Base-by-base conservation (phyloP, 768 basidiomycete species). In the Lactarius psammicola region DNA sequence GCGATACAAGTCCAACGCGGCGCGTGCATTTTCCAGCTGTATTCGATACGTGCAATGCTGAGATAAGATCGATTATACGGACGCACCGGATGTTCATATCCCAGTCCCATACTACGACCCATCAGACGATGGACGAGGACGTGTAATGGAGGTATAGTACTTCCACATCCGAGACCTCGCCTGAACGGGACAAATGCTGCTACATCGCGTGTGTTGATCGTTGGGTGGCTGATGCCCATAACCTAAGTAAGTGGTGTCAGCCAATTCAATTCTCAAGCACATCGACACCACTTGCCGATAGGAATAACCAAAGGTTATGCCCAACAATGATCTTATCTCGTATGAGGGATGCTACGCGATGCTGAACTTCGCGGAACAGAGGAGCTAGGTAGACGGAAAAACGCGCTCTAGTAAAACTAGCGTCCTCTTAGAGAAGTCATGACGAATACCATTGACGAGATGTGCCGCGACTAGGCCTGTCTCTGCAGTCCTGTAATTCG, bases 161-260 rank as follows among this genome's bases (percentile, higher is more conserved):
- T 58, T 54, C 69, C 71, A n/a, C 72, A 69, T 59, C 74, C 63
- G 72, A 78, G 75, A 44, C 75, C 78, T 66, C 78, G 79, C 18
- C 81, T 78, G 55, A 85, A 76, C 11, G 85, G 83, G 46, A 80
- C 74, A 73, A 81, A 86, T 28, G 83, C 73, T 4, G 83, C 84
- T 15, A 82, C 76, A 66, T 86, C 85, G n/a, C 85, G 79, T 2
- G 84, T 85, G 66, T 81, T 70, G 49, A 84, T 73, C 10, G 83
- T 77, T 10, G 82, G 80, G 71, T 85, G 84, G 28, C 78, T 78
- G 44, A 85, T 72, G 17, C 80, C 81, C 70, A 86, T 71, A 17
- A 84, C 79, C 84, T 86, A 69, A 18, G 17, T 54, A 28, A 31
- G 9, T 38, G 6, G 23, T 28, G 23, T 65, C 49, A 61, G 59